Evolutionary conservation across 139 green algal genomes (phyloP), one percentile per base, ranked within the genome.

Genomic region (Coelastrella sp.): DNA sequence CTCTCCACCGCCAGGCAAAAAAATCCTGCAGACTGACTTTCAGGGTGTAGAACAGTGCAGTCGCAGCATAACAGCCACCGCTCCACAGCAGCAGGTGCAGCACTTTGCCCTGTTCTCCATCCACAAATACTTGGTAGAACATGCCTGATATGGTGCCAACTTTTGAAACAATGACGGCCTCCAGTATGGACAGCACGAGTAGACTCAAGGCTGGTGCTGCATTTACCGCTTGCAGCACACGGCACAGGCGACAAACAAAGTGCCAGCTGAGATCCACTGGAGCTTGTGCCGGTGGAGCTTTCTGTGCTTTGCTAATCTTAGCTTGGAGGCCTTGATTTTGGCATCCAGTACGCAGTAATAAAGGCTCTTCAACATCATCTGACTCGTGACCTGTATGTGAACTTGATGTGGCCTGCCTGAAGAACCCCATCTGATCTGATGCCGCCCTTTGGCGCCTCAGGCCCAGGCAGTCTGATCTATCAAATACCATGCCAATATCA

Each of bases 101-200:
- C 17, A 86, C 59, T n/a, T 24, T 24, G 9, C 58, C 9, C 58
- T 20, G 25, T 10, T 86, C 58, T 8, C 80, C 58, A 63, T 83
- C 78, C 14, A 83, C 78, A 63, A 83, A 83, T 12, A 83, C 78
- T 27, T 87, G 35, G 63, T 91, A 91, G 78, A 91, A 91, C 14
- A 66, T 19, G 27, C 87, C 63, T 15, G 87, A 78, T 10, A 91
- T 79, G 63, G 87, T 72, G 63, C 87, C 87, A 11, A 85, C 80
- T 5, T 60, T 58, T 0, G 75, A 87, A 8, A 86, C 57, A 8
- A 91, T 78, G 8, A 80, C 9, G 5, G 87, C 61, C 20, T 91
- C 87, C 6, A 79, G n/a, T 6, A 91, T 56, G 11, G 87, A 85
- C 63, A 86, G 12, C 6, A 58, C 9, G 0, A 74, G 15, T 7